Percentiles rank a stretch among this genome's conserved stretches.
phyloP scores from a whole-genome alignment of 2,329 filamentous ascomycete genomes.

The Epichloe aotearoae region DNA sequence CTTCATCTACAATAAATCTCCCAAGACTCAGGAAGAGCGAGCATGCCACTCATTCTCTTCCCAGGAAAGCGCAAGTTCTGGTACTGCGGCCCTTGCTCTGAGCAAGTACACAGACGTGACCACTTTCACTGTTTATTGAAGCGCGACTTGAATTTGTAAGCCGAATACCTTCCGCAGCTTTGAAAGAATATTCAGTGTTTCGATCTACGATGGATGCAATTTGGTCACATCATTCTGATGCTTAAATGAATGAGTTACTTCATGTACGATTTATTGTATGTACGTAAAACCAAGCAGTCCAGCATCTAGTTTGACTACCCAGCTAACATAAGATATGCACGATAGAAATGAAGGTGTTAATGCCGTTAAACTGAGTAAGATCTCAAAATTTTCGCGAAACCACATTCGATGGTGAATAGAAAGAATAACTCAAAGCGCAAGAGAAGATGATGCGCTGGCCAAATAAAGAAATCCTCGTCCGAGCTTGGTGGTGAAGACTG shows the following conservation, averaged over 20 bases:
- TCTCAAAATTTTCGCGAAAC: neutral
- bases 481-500: neutral
- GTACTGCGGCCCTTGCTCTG: no score
- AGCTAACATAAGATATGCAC: neutral
- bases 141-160: no score
- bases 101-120: no score
- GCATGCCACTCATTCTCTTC: no score
- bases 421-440: neutral
- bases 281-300: neutral
- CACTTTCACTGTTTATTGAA: no score
- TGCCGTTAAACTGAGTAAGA: neutral
- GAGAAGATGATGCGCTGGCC: neutral
- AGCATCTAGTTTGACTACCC: neutral
- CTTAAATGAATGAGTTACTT: neutral
- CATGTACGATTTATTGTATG: neutral
- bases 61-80: no score
- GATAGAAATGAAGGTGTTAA: neutral
- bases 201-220: neutral
- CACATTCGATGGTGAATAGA: neutral
- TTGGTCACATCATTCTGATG: neutral
- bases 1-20: conserved; percentile 56
- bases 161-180: no score
- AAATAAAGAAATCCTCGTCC: neutral
- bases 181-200: no score
- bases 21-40: conserved; percentile 54